phyloP scores from a whole-genome alignment of 257 asterid genomes.

The Rauvolfia tetraphylla region DNA sequence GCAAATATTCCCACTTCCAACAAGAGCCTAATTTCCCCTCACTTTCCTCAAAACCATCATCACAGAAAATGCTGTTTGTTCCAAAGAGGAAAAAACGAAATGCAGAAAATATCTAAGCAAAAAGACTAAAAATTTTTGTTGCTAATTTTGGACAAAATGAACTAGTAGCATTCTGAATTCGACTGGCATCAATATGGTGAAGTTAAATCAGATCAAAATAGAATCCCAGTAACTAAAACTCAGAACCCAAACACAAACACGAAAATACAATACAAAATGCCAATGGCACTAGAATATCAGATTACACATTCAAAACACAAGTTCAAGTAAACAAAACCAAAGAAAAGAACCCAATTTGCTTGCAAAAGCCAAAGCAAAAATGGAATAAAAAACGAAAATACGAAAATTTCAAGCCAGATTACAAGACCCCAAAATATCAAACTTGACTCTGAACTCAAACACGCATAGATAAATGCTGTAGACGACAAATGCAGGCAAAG shows the following conservation, averaged over 20 bases:
- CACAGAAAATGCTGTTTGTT: background rate
- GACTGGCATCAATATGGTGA: background rate
- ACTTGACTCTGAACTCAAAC: background rate
- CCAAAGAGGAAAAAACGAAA: no score
- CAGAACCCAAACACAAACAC: background rate
- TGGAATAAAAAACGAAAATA: background rate
- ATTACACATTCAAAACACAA: background rate
- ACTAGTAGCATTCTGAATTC: background rate
- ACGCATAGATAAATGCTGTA: background rate
- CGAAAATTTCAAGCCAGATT: background rate
- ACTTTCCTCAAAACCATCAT: background rate
- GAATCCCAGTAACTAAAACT: background rate
- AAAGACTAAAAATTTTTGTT: background rate
- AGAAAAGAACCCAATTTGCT: background rate
- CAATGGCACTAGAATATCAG: background rate
- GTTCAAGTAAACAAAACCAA: background rate
- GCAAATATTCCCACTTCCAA: background rate
- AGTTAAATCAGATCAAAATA: background rate
- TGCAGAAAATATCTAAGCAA: background rate
- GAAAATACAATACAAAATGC: background rate
- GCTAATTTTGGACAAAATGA: background rate
- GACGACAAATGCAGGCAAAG: background rate
- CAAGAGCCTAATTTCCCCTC: background rate
- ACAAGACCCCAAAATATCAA: background rate
- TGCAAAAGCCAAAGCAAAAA: background rate